Base-by-base conservation (phyloP, 495 filamentous ascomycete species). In the Lasiosphaeria ovina region DNA sequence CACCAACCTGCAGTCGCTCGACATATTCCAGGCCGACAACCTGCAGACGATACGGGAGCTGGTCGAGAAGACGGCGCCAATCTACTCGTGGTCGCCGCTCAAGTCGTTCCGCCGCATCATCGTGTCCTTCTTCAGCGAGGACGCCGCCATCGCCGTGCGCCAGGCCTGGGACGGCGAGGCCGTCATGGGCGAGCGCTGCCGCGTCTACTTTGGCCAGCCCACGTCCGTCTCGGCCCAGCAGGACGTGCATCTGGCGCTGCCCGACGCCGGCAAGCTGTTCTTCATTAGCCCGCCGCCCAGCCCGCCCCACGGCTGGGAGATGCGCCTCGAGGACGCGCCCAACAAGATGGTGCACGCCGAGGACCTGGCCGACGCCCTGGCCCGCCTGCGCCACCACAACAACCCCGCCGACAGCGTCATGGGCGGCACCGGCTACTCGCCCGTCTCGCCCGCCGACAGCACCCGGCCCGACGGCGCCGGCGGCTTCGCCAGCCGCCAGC, bases 231-330 rank as follows among this genome's bases (percentile, higher is more conserved):
- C 38, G 57, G 58, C 54, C 34, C 59, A 9, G 16, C 51, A 63
- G 45, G 67, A 74, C 55, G 54, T 84, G 57, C 89, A 93, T 61
- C 83, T 98, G 6, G 81, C 88, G 42, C 86, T 92, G 2, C 94
- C 94, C 12, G 90, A 96, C 62, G 78, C 86, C 48, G 86, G 90
- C 65, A 97, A 97, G 77, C 82, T 97, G 40, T 96, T 97, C 83
- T 98, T 98, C 78, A 97, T 98, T 77, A 90, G 86, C 58, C 94
- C 94, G 38, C 94, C 94, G 9, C 95, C 94, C 1, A 86, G 81
- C 60, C 94, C 94, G 53, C 94, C 94, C 3, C 89, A 91, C 69
- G 94, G 93, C 42, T 98, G 94, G 94, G 89, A 93, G 74, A 83
- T 92, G 78, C 85, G 85, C 66, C 78, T 90, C 51, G 94, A 98